phyloP scores from a whole-genome alignment of 345 rosid species.

The Ricinus communis region DNA sequence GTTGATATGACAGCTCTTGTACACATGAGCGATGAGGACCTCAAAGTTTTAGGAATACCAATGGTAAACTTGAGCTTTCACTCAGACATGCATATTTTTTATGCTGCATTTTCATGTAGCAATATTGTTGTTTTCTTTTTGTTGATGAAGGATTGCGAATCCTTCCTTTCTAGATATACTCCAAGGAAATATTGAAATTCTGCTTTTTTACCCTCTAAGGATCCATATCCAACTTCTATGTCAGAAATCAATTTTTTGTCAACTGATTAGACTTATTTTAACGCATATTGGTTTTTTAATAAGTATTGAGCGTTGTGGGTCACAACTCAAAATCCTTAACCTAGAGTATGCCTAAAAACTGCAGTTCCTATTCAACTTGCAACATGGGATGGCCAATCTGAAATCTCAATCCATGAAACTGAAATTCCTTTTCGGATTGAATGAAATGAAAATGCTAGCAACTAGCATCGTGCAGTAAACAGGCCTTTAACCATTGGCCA shows the following conservation, averaged over 20 bases:
- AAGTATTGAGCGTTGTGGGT: not conserved
- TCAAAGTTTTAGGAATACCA: constrained; percentile 90
- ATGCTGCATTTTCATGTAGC: not conserved
- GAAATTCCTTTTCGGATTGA: not conserved
- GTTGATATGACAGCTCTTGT: constrained; percentile 95
- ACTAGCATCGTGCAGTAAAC: no score
- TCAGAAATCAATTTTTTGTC: no score
- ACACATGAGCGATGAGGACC: constrained; percentile 96
- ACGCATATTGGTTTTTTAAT: not conserved
- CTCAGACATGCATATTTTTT: constrained; percentile 1
- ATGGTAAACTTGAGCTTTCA: constrained; percentile 63
- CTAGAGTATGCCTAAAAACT: no score
- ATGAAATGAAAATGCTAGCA: no score
- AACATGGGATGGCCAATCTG: not conserved
- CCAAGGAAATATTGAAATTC: no score
- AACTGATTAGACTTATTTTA: not conserved
- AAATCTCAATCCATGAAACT: not conserved
- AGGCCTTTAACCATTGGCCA: no score
- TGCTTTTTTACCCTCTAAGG: no score
- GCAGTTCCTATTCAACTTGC: not conserved
- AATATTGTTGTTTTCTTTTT: not conserved
- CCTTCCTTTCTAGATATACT: no score
- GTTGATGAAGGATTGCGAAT: not conserved
- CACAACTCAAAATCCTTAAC: not conserved
- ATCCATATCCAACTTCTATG: no score